A percentile compares a stretch with the other conserved stretches of the same genome.
phyloP scores from a whole-genome alignment of 345 rosid species.

The Streptanthus diversifolius region DNA sequence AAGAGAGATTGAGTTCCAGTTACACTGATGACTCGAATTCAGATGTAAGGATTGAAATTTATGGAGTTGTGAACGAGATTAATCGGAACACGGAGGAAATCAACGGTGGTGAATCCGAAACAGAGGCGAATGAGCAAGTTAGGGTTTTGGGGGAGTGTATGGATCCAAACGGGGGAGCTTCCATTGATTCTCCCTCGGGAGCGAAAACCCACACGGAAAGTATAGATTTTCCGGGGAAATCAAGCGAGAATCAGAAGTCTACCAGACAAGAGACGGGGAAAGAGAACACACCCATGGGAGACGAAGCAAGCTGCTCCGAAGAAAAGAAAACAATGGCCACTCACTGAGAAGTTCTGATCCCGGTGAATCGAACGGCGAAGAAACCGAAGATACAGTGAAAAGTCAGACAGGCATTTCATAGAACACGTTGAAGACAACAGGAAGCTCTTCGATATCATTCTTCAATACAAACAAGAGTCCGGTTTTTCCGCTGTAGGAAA shows the following conservation, averaged over 20 bases:
- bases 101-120: conserved; percentile 13
- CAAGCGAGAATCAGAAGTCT: not conserved
- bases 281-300: conserved; percentile 10
- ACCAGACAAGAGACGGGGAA: not conserved
- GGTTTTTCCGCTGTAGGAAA: conserved; percentile 21
- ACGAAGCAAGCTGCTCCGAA: conserved; percentile 23
- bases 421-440: conserved; percentile 2
- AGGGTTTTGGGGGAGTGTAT: conserved; percentile 6
- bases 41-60: conserved; percentile 4
- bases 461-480: conserved; percentile 26
- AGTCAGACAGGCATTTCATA: conserved; percentile 3
- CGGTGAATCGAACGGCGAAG: conserved; percentile 1
- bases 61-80: not conserved
- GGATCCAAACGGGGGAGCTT: not conserved
- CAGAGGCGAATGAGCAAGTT: conserved; percentile 21
- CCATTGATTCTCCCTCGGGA: not conserved
- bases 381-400: conserved; percentile 1
- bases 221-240: not conserved
- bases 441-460: conserved; percentile 16
- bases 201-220: not conserved
- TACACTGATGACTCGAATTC: not conserved
- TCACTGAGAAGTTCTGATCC: not conserved
- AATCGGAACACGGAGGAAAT: not conserved
- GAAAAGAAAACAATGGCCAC: not conserved
- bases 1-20: conserved; percentile 23